These are phyloP conservation scores for Saksenaea oblongispora DNA, from an alignment of 371 early-diverging fungal genomes.

Conservation along the genomic window DNA sequence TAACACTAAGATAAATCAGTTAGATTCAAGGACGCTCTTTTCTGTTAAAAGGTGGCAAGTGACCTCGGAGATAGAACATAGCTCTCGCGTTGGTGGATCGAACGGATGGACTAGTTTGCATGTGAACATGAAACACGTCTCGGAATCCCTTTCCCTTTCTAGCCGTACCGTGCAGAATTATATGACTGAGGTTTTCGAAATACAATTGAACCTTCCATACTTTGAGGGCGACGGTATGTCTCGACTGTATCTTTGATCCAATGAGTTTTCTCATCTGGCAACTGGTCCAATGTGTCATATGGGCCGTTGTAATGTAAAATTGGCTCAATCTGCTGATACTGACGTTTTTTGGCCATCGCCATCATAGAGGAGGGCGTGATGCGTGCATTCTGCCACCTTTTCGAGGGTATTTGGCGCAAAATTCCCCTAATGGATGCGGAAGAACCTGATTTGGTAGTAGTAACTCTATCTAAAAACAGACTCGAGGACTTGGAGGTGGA, in stretches of 20 bases:
- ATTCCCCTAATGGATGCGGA: constrained; percentile 17
- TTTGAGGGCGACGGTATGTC: constrained; percentile 24
- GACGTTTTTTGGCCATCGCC: background rate
- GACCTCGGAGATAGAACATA: constrained; percentile 42
- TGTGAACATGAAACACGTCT: background rate
- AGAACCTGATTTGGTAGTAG: constrained; percentile 15
- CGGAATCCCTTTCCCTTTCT: background rate
- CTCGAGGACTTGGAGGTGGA: constrained; percentile 5
- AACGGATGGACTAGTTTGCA: background rate
- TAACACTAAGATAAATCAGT: constrained; percentile 25
- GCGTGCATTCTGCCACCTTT: constrained; percentile 2
- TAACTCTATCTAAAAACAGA: background rate
- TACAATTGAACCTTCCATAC: constrained; percentile 31
- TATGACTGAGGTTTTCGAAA: constrained; percentile 35
- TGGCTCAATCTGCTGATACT: constrained; percentile 21
- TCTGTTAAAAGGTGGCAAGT: background rate
- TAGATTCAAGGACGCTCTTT: constrained; percentile 9
- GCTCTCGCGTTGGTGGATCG: constrained; percentile 24
- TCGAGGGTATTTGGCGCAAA: constrained; percentile 8
- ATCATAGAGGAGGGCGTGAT: background rate
- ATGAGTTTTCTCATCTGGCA: constrained; percentile 35
- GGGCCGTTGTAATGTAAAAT: constrained; percentile 46
- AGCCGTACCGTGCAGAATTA: constrained; percentile 17
- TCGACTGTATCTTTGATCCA: constrained; percentile 37
- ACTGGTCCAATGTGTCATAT: constrained; percentile 39